Conservation (phyloP, 2,329 filamentous ascomycete genomes). For the Alternaria triticimaculans region DNA sequence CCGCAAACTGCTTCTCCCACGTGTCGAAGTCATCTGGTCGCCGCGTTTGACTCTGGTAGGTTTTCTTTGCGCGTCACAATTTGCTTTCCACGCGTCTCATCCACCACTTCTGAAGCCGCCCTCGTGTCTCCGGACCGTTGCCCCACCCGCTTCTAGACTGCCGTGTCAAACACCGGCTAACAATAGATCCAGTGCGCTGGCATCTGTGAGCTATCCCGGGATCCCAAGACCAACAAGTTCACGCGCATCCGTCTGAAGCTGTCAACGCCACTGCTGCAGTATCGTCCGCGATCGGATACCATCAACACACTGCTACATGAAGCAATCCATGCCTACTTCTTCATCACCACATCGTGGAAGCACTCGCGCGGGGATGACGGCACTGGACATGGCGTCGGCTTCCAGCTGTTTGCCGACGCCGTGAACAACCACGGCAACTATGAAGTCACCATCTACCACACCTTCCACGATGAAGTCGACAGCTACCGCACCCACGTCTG, state of each 20-base stretch:
- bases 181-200: slow-evolving; percentile 49
- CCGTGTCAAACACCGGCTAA: slow-evolving; percentile 22
- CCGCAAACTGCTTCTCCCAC: slow-evolving; percentile 46
- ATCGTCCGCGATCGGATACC: slow-evolving; percentile 51
- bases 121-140: slow-evolving; percentile 8
- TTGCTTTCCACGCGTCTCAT: slow-evolving; percentile 19
- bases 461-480: slow-evolving; percentile 56
- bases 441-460: slow-evolving; percentile 52
- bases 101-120: slow-evolving; percentile 7
- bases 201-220: slow-evolving; percentile 54
- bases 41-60: slow-evolving; percentile 49
- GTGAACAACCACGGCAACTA: slow-evolving; percentile 54
- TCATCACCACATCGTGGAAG: slow-evolving; percentile 53
- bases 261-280: slow-evolving; percentile 54
- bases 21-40: slow-evolving; percentile 55
- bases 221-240: slow-evolving; percentile 45
- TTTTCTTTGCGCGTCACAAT: slow-evolving; percentile 5
- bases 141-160: slow-evolving; percentile 18
- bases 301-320: slow-evolving; percentile 55
- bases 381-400: slow-evolving; percentile 53
- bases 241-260: slow-evolving; percentile 53
- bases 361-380: slow-evolving; percentile 52
- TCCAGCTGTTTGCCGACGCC: slow-evolving; percentile 53
- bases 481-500: slow-evolving; percentile 55
- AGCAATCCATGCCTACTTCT: slow-evolving; percentile 56